Base-by-base conservation (phyloP, 1,284 basidiomycete species). In the Marasmius tenuissimus region DNA sequence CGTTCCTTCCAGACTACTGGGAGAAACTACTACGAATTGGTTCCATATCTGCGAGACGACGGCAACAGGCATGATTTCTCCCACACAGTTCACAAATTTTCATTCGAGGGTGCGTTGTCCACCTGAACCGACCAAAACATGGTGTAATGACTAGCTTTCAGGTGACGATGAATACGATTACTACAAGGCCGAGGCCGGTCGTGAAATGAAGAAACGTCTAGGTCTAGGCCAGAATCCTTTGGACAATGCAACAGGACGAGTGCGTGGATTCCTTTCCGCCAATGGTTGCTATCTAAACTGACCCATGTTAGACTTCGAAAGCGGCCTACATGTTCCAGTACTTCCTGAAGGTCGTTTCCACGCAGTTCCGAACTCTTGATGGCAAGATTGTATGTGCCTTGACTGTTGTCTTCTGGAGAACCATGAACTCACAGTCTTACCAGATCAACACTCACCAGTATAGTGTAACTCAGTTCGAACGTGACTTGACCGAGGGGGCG, bases 261-360 rank as follows among this genome's bases (percentile, higher is more conserved):
- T 92, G 69, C 65, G 77, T 38, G 18, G 20, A 12, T 37, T n/a
- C 3, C 8, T 73, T 10, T 33, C 47, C 34, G 58, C 12, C 55
- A 35, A 9, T 59, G 58, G 58, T 49, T 22, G n/a, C 37, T 39
- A 59, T 50, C 61, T 58, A 20, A 35, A 47, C 52, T 57, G 42
- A 58, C 33, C 20, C 65, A 48, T 40, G 52, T 20, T 66, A 91
- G 87, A 90, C 89, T 1, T 75, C 71, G 64, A 86, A 87, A 75
- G 77, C 89, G 34, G 83, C 92, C 66, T 95, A 92, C 72, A 94
- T 96, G 94, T 96, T 94, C 84, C 94, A 95, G 71, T 97, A 98
- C 77, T 98, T 98, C 86, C 81, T 98, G 72, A 99, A 99, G 75
- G 96, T 97, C 52, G 96, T 98, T 39, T 94, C 93, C 7, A 98